Conservation (phyloP, 2,329 filamentous ascomycete genomes). For the Colletotrichum truncatum region DNA sequence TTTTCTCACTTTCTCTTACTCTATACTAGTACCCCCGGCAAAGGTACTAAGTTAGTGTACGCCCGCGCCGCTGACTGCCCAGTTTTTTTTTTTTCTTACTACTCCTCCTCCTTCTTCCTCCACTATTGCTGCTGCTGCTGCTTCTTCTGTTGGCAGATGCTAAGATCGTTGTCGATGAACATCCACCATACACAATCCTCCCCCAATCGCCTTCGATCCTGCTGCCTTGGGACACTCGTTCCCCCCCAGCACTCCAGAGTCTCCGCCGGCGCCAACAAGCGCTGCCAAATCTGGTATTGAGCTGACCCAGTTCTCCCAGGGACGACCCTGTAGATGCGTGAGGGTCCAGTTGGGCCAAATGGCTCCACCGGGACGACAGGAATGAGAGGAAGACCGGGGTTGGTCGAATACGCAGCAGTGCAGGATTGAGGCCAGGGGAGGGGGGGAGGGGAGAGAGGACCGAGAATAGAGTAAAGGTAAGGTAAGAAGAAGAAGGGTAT, state of each 20-base stretch:
- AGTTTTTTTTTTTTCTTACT: background rate
- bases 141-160: background rate
- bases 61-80: background rate
- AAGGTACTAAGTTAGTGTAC: too few relatives aligned
- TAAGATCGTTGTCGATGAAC: background rate
- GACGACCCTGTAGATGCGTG: constrained; percentile 5
- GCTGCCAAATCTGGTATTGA: constrained; percentile 22
- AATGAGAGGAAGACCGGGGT: background rate
- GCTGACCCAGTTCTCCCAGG: background rate
- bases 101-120: background rate
- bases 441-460: too few relatives aligned
- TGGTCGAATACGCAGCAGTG: background rate
- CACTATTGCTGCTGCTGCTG: background rate
- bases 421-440: background rate
- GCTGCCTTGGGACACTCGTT: background rate
- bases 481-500: background rate
- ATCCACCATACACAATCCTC: background rate
- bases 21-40: too few relatives aligned
- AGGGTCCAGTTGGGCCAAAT: background rate
- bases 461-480: constrained; percentile 12
- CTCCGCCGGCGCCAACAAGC: constrained; percentile 20
- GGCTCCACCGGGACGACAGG: constrained; percentile 10
- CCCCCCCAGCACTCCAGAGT: background rate
- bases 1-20: too few relatives aligned
- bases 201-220: constrained; percentile 12